These are phyloP conservation scores for Grosmannia penicillata DNA, from an alignment of 2,329 filamentous ascomycete genomes.

Conservation along the genomic window DNA sequence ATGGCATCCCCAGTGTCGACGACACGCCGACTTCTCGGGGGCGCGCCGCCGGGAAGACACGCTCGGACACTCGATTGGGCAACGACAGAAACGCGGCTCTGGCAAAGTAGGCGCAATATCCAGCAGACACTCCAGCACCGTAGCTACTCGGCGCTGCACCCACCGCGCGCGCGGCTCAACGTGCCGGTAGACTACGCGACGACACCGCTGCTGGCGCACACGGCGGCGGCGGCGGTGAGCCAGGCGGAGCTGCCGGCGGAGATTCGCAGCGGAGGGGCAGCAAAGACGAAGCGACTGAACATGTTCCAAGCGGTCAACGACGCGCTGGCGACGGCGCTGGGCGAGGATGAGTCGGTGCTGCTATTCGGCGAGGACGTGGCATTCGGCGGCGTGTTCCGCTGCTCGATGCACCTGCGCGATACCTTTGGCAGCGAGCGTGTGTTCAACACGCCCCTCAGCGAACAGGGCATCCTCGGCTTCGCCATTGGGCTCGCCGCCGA, in stretches of 20 bases:
- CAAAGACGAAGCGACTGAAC: constrained; percentile 78
- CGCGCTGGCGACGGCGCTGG: constrained; percentile 67
- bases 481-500: constrained; percentile 81
- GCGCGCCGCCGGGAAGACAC: too few relatives aligned
- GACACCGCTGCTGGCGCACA: constrained; percentile 69
- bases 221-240: constrained; percentile 52
- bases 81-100: too few relatives aligned
- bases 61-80: too few relatives aligned
- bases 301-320: constrained; percentile 90
- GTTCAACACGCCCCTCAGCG: constrained; percentile 89
- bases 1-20: too few relatives aligned
- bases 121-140: too few relatives aligned
- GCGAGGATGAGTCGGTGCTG: constrained; percentile 70
- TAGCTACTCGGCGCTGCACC: constrained; percentile 36
- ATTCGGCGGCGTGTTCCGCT: constrained; percentile 92
- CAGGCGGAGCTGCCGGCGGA: constrained; percentile 57
- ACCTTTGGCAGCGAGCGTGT: constrained; percentile 79
- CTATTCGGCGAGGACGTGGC: constrained; percentile 95
- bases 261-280: constrained; percentile 42
- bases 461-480: constrained; percentile 91
- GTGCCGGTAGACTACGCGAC: constrained; percentile 75
- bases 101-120: too few relatives aligned
- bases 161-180: constrained; percentile 56
- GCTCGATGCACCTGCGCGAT: constrained; percentile 78
- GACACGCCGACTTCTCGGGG: too few relatives aligned